These are phyloP conservation scores for Aspergillus luchuensis DNA, from an alignment of 2,329 filamentous ascomycete species.

Conservation along the genomic window DNA sequence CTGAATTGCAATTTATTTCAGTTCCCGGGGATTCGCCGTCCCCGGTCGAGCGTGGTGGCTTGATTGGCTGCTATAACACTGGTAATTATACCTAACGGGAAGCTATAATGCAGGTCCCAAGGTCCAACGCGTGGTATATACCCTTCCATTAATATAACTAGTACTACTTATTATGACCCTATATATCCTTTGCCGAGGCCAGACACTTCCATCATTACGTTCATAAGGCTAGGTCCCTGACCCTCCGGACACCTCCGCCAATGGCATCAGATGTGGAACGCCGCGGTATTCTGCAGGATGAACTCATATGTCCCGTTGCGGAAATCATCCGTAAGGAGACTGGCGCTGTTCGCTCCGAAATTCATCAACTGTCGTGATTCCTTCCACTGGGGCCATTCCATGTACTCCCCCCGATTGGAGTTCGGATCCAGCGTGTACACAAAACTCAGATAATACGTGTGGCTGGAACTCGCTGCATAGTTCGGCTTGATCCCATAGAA, in stretches of 20 bases:
- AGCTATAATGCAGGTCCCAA: neutral
- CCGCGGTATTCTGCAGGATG: slow-evolving; percentile 31
- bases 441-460: slow-evolving; percentile 73
- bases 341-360: slow-evolving; percentile 44
- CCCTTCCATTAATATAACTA: no score
- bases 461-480: slow-evolving; percentile 61
- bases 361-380: slow-evolving; percentile 54
- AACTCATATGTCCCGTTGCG: slow-evolving; percentile 48
- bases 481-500: slow-evolving; percentile 67
- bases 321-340: slow-evolving; percentile 53
- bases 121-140: no score
- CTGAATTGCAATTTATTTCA: neutral
- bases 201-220: neutral
- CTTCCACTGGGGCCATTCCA: slow-evolving; percentile 59
- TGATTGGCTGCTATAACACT: neutral
- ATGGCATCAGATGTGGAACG: slow-evolving; percentile 27
- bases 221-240: neutral
- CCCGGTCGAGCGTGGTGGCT: neutral
- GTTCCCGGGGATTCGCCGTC: neutral
- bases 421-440: slow-evolving; percentile 72
- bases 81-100: neutral
- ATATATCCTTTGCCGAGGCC: neutral
- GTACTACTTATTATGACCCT: neutral
- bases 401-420: slow-evolving; percentile 45
- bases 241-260: neutral